Percentiles rank a stretch among this genome's conserved stretches.
Evolutionary conservation across 2,329 filamentous ascomycete genomes (phyloP).

Genomic region (Rhytidhysteron rufulum): DNA sequence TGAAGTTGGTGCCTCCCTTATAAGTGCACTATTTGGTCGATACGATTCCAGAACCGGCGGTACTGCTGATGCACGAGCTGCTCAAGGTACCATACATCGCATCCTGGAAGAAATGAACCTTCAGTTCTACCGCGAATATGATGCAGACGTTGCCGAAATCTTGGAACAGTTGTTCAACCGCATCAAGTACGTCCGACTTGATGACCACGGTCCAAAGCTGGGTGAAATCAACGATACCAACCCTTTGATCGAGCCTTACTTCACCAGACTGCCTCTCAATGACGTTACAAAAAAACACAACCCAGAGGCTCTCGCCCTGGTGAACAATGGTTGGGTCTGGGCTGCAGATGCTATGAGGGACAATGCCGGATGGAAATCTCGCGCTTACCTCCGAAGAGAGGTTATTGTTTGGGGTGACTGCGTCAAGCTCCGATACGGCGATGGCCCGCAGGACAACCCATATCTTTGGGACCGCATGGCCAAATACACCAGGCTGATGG

Average conservation of each 20-base stretch:
- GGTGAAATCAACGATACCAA: constrained; percentile 73
- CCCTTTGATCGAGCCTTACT: constrained; percentile 90
- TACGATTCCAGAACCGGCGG: constrained; percentile 53
- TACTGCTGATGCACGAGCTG: constrained; percentile 50
- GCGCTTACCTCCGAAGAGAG: constrained; percentile 91
- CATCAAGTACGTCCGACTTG: constrained; percentile 91
- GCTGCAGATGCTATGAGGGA: constrained; percentile 91
- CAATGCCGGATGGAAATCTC: constrained; percentile 84
- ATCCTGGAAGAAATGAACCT: constrained; percentile 83
- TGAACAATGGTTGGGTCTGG: constrained; percentile 99
- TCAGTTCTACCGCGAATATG: constrained; percentile 87
- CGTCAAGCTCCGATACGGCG: constrained; percentile 91
- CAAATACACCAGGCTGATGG: constrained; percentile 84
- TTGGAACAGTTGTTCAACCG: constrained; percentile 90
- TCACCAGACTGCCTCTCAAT: constrained; percentile 81
- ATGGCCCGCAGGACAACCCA: constrained; percentile 75
- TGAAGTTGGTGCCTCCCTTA: constrained; percentile 63
- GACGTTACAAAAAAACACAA: constrained; percentile 73
- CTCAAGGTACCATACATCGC: constrained; percentile 51
- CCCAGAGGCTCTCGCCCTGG: constrained; percentile 72
- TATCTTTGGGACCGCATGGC: constrained; percentile 97
- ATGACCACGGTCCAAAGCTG: constrained; percentile 82
- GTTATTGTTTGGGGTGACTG: constrained; percentile 99
- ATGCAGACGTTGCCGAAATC: constrained; percentile 75
- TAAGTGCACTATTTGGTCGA: constrained; percentile 65